Conservation (phyloP, 2,329 filamentous ascomycete genomes). For the Dothideomycetes sp. region DNA sequence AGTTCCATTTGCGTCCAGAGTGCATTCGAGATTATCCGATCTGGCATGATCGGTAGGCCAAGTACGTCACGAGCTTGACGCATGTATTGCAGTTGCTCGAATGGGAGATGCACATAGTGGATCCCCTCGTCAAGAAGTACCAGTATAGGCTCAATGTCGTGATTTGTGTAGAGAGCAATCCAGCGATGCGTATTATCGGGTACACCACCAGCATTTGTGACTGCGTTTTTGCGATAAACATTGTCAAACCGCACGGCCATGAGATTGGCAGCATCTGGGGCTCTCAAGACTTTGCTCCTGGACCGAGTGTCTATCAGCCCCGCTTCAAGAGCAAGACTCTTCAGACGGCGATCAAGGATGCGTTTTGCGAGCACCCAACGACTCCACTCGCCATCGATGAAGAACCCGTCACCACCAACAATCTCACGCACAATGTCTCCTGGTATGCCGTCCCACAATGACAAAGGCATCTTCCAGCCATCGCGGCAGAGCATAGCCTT, state of each 20-base stretch:
- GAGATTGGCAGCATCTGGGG: constrained; percentile 35
- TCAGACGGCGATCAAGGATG: constrained; percentile 41
- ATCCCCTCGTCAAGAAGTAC: constrained; percentile 48
- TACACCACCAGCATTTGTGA: constrained; percentile 24
- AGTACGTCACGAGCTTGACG: constrained; percentile 39
- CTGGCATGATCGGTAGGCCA: constrained; percentile 43
- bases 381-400: constrained; percentile 46
- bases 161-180: constrained; percentile 40
- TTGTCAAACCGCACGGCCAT: constrained; percentile 43
- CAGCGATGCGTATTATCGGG: constrained; percentile 37
- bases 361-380: constrained; percentile 45
- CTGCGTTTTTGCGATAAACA: constrained; percentile 36
- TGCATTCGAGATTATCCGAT: constrained; percentile 43
- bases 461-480: constrained; percentile 44
- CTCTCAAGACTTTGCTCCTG: constrained; percentile 30
- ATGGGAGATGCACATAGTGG: constrained; percentile 48
- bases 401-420: constrained; percentile 48
- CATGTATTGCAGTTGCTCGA: constrained; percentile 47
- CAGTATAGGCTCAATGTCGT: constrained; percentile 44
- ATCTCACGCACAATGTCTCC: constrained; percentile 48
- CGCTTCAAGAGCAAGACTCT: constrained; percentile 34
- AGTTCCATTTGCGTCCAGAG: constrained; percentile 48
- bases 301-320: constrained; percentile 35
- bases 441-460: constrained; percentile 46
- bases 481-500: constrained; percentile 48